Conservation (phyloP, 208 protist species). For the Crithidia expoeki region DNA sequence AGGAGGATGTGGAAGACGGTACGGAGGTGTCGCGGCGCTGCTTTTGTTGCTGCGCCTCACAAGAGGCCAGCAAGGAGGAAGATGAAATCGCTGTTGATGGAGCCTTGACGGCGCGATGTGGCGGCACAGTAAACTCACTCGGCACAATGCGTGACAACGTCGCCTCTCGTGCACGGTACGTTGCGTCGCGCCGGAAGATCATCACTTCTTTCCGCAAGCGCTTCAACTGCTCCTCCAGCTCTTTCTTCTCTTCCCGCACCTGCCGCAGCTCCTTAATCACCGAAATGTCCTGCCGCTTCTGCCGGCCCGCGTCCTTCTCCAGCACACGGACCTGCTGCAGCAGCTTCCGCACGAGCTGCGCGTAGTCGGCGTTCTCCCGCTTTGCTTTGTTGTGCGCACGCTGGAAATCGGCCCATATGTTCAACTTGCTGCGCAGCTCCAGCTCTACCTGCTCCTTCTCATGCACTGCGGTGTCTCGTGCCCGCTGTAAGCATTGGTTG, state of each 20-base stretch:
- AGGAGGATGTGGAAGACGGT: neutral
- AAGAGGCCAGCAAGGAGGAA: too few species aligned
- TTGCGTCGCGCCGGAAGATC: conserved; percentile 33
- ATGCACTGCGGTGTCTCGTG: conserved; percentile 17
- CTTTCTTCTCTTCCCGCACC: conserved; percentile 21
- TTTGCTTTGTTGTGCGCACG: conserved; percentile 27
- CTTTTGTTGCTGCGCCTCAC: neutral
- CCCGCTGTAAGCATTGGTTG: neutral
- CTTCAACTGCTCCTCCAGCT: conserved; percentile 13
- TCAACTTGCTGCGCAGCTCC: conserved; percentile 37
- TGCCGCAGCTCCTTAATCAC: conserved; percentile 26
- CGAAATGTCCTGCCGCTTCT: conserved; percentile 30
- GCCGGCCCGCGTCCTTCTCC: conserved; percentile 37
- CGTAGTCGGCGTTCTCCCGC: conserved; percentile 49
- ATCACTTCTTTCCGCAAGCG: conserved; percentile 26
- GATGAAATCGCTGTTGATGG: neutral
- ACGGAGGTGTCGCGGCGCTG: neutral
- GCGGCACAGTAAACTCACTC: neutral
- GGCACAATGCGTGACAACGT: conserved; percentile 33
- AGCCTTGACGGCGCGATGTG: neutral
- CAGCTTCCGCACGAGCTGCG: conserved; percentile 50
- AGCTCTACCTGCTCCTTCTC: conserved; percentile 23
- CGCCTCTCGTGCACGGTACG: conserved; percentile 23
- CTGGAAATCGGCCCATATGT: conserved; percentile 26
- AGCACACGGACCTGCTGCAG: conserved; percentile 44